These are phyloP conservation scores for Clohesyomyces aquaticus DNA, from an alignment of 495 filamentous ascomycete genomes.

Conservation along the genomic window DNA sequence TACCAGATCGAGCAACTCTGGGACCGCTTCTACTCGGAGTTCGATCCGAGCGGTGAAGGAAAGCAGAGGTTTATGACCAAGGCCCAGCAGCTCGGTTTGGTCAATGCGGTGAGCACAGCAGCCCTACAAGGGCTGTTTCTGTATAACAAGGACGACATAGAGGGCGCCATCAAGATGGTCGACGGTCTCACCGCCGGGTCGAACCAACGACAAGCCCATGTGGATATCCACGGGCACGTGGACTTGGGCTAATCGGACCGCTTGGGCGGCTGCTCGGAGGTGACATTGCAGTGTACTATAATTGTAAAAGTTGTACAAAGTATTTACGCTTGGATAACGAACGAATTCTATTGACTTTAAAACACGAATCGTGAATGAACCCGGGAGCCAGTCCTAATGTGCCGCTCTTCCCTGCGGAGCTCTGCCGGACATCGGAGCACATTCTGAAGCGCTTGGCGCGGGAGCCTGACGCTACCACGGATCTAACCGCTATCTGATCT, in stretches of 20 bases:
- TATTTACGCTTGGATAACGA: not conserved
- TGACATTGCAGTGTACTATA: not conserved
- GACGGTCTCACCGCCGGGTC: constrained; percentile 56
- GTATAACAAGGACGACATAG: constrained; percentile 88
- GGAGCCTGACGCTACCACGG: constrained; percentile 4
- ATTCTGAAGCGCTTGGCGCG: not conserved
- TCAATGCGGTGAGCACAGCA: constrained; percentile 76
- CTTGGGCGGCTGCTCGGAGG: not conserved
- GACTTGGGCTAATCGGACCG: constrained; percentile 14
- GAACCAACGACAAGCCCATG: constrained; percentile 9
- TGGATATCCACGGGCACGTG: constrained; percentile 27
- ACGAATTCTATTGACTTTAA: not conserved
- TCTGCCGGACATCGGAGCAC: not conserved
- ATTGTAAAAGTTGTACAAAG: constrained; percentile 1
- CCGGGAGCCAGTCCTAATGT: not conserved
- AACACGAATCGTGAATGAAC: not conserved
- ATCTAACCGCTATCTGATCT: constrained; percentile 37
- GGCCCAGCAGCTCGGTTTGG: constrained; percentile 56
- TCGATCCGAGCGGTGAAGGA: constrained; percentile 64
- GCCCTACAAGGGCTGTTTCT: constrained; percentile 91
- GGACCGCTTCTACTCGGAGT: constrained; percentile 89
- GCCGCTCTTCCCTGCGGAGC: not conserved
- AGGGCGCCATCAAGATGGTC: constrained; percentile 81
- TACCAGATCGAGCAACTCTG: constrained; percentile 87
- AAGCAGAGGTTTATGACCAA: constrained; percentile 56